Conservation (phyloP, 441 rosid genomes). For the Sinapis alba region DNA sequence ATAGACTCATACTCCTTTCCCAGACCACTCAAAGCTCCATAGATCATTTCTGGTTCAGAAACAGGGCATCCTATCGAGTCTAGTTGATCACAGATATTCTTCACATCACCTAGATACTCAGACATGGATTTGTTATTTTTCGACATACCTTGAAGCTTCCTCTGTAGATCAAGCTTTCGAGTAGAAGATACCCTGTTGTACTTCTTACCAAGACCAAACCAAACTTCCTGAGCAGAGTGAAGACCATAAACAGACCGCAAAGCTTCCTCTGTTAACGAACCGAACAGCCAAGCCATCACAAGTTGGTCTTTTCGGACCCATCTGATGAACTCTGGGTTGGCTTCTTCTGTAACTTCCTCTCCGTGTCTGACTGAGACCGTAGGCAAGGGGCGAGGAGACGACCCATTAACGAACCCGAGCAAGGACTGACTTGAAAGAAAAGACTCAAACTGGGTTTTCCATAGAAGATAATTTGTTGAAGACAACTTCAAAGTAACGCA, state of each 20-base stretch:
- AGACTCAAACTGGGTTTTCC: too few species aligned
- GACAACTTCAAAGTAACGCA: too few species aligned
- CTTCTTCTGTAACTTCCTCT: background rate
- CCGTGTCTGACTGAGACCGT: background rate
- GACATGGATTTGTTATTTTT: background rate
- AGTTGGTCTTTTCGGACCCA: background rate
- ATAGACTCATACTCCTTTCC: background rate
- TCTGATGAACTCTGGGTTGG: background rate
- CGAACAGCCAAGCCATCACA: background rate
- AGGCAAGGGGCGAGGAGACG: background rate
- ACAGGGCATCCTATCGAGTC: background rate
- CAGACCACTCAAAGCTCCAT: background rate
- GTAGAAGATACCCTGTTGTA: background rate
- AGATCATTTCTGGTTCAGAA: background rate
- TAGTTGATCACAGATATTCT: background rate
- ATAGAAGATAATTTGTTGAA: too few species aligned
- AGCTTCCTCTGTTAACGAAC: background rate
- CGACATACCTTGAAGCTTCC: background rate
- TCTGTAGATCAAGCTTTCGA: background rate
- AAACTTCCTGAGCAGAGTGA: background rate
- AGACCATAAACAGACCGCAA: background rate
- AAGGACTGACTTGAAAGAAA: background rate
- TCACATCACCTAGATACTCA: background rate
- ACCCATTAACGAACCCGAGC: background rate
- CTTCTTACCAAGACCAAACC: background rate